Evolutionary conservation across 1,139 yeast genomes (phyloP), one percentile per base, ranked within the genome.

Genomic region (Suhomyces guaymorum): DNA sequence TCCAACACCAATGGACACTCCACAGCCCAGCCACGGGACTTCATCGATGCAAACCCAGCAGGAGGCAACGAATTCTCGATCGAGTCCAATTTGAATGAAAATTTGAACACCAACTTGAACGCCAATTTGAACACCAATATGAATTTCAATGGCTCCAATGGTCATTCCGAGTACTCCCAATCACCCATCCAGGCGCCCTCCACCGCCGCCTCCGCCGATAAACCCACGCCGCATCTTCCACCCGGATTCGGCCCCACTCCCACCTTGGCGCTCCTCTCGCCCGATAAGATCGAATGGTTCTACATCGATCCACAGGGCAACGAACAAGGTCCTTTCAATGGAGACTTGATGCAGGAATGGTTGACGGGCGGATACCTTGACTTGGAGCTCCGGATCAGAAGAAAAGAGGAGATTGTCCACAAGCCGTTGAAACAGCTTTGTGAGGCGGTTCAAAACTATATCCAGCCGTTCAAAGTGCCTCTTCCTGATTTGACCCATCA

Each of bases 301-400:
- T 87, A 87, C 52, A 63, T 80, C 38, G 96, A 87, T 54, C 80
- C 87, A 1, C 59, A 73, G 29, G 87, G 86, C 2, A 72, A 63
- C 35, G 82, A 79, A 43, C 95, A 85, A 52, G 96, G 96, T 15
- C 95, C 96, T 2, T 87, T 86, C 55, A 70, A 70, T 34, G 89
- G 94, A 1, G 61, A 66, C 17, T 61, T 75, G 64, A 87, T 87
- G 96, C 94, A 86, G 46, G 78, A 70, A 34, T 87, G 96, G 96
- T 75, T 74, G 42, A 55, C 72, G 5, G 76, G 74, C 20, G 80
- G 82, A 2, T 85, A 83, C 59, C 68, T 87, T 44, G 66, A 65
- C 33, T 69, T 68, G 11, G 78, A 75, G 39, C 62, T 87, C 44
- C 62, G 65, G 30, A 66, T 87, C 37, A 72, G 85, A 42, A 71